These are phyloP conservation scores for Geosmithia putterillii DNA, from an alignment of 2,329 filamentous ascomycete genomes.

Conservation along the genomic window DNA sequence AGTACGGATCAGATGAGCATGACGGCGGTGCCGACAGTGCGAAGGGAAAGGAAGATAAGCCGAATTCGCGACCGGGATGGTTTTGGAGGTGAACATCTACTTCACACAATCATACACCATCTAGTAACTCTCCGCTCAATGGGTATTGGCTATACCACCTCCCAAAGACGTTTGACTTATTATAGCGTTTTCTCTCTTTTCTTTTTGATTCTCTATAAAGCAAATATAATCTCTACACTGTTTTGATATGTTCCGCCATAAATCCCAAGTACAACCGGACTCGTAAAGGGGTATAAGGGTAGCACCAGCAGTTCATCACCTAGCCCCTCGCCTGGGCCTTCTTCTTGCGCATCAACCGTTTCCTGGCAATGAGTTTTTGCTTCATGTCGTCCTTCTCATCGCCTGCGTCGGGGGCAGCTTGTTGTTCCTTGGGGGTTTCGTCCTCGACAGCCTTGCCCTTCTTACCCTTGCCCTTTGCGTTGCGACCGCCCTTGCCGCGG, in stretches of 20 bases:
- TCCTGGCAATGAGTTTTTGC: slow-evolving; percentile 76
- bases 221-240: not conserved
- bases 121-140: slow-evolving; percentile 1
- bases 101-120: not conserved
- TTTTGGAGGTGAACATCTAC: slow-evolving; percentile 6
- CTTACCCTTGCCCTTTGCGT: slow-evolving; percentile 10
- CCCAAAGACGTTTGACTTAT: not conserved
- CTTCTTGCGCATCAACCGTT: slow-evolving; percentile 67
- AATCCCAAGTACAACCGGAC: not conserved
- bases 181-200: not conserved
- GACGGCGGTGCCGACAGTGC: not conserved
- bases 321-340: slow-evolving; percentile 30
- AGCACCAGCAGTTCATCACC: not conserved
- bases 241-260: not conserved
- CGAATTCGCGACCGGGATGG: too few species aligned
- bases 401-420: slow-evolving; percentile 26
- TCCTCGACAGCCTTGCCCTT: slow-evolving; percentile 9
- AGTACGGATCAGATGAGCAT: not conserved
- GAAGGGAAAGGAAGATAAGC: slow-evolving; percentile 1
- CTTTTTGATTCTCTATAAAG: not conserved
- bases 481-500: slow-evolving; percentile 10
- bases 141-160: not conserved
- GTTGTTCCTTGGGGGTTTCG: slow-evolving; percentile 3
- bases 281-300: not conserved
- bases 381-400: slow-evolving; percentile 28